Base-by-base conservation (phyloP, 2,329 filamentous ascomycete species). In the Xylariomycetidae sp. region DNA sequence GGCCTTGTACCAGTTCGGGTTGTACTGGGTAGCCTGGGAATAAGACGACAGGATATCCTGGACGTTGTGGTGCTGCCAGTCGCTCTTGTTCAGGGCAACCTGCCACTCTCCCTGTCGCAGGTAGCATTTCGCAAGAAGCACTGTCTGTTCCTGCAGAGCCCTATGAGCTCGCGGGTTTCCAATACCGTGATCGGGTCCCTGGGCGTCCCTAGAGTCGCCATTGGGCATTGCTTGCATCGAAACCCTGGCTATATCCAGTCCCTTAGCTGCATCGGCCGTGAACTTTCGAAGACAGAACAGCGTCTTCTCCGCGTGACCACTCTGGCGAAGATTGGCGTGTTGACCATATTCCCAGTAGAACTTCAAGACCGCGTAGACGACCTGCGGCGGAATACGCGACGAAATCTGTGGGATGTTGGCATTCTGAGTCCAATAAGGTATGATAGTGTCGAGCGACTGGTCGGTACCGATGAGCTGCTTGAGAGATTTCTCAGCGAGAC, bases 71-170 rank as follows among this genome's bases (percentile, higher is more conserved):
- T 86, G 79, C 44, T 87, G 82, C 94, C 92, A 98, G 45, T 92
- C 83, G 33, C 88, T 85, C 53, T 85, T 83, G 57, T 94, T 85
- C 34, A 95, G 64, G 12, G 84, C 73, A 37, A 90, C 85, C 54
- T 95, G 81, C 92, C 92, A 99, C 62, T 98, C 89, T 45, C 92
- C 94, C 57, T 95, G 88, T 51, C 94, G 88, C 19, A 98, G 74
- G 57, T 94, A 97, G 61, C 90, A 97, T 63, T 96, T 94, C 8
- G 94, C 88, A 27, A 99, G 76, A 19, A 98, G 72, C 27, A 82
- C 71, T 0, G 76, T 78, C 51, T 81, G 76, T 20, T 82, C 77
- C 34, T 71, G 63, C 35, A 80, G 59, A 7, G 70, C 63, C 35
- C 72, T 70, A 31, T 75, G 70, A 1, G 68, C 66, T 43, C 68